Base-by-base conservation (phyloP, 2,329 filamentous ascomycete species). In the Alternaria novae-zelandiae region DNA sequence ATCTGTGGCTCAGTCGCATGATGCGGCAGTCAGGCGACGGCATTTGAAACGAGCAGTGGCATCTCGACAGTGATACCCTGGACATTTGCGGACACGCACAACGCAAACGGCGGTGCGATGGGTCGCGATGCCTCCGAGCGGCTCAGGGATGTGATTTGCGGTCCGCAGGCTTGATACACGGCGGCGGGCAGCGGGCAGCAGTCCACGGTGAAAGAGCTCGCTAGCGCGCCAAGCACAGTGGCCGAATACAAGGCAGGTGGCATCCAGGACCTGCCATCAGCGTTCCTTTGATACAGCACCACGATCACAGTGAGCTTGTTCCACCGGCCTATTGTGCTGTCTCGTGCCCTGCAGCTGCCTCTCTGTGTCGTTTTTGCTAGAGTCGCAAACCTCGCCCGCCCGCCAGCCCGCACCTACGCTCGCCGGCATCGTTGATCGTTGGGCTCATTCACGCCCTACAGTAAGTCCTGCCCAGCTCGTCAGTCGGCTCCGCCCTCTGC, bases 401-500 rank as follows among this genome's bases (percentile, higher is more conserved):
- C 61, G 46, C 59, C 68, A 46, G 67, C 63, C 55, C 62, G 32
- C 68, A 32, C 55, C 59, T 20, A 17, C 36, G 36, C 36, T 65
- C 58, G 23, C 51, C 59, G 61, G 70, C 74, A 72, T 68, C 72
- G 70, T 67, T 53, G 69, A 65, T 67, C 75, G 76, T 79, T 78
- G 78, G 78, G 77, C 77, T 73, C 70, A 72, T 77, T 72, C 74
- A 76, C 75, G 75, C 74, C 74, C 75, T 78, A 63, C 56, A 36
- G 78, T 78, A 77, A 77, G 77, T 79, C 72, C 66, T 71, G 69
- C 65, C 69, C 72, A 72, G 70, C 71, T 60, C 66, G 23, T 51
- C 62, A 65, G n/a, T 62, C 70, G 70, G 69, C 68, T 70, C 70
- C 70, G 67, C 70, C 65, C 63, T 70, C 57, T 67, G 57, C 61